These are phyloP conservation scores for Eleusine indica DNA, from an alignment of 176 grass and related monocot species.

Conservation along the genomic window DNA sequence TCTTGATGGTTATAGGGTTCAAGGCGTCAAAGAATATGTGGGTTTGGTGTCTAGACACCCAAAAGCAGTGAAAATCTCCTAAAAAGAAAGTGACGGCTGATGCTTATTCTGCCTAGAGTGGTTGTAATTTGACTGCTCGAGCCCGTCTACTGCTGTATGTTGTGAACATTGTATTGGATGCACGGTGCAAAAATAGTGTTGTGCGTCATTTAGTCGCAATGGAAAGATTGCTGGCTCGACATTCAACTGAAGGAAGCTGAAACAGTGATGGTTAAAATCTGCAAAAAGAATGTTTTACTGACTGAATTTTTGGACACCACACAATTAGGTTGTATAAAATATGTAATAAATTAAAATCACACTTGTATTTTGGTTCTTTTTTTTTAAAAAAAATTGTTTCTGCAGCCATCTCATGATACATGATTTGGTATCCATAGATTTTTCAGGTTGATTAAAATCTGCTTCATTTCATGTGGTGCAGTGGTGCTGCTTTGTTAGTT, in stretches of 20 bases:
- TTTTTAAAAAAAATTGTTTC: constrained; percentile 12
- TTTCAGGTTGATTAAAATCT: constrained; percentile 27
- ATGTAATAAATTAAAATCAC: background rate
- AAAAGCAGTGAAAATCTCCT: background rate
- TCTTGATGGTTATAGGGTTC: background rate
- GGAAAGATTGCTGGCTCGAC: background rate
- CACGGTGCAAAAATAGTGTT: background rate
- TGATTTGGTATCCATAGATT: constrained; percentile 6
- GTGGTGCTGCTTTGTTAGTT: constrained; percentile 89
- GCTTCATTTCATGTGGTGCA: constrained; percentile 36
- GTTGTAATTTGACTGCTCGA: too few species aligned
- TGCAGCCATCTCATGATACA: constrained; percentile 3
- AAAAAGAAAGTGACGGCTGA: too few species aligned
- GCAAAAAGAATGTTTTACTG: constrained; percentile 4
- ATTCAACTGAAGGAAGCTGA: background rate
- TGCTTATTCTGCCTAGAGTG: too few species aligned
- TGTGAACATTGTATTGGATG: constrained; percentile 7
- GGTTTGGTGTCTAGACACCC: background rate
- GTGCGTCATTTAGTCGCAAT: background rate
- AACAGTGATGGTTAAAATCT: background rate
- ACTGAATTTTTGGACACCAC: background rate
- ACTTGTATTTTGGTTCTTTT: background rate
- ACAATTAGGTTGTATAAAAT: constrained; percentile 1
- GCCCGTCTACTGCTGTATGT: background rate
- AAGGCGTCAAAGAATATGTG: background rate